Conservation (phyloP, 768 basidiomycete genomes). For the Termitomyces sp. region DNA sequence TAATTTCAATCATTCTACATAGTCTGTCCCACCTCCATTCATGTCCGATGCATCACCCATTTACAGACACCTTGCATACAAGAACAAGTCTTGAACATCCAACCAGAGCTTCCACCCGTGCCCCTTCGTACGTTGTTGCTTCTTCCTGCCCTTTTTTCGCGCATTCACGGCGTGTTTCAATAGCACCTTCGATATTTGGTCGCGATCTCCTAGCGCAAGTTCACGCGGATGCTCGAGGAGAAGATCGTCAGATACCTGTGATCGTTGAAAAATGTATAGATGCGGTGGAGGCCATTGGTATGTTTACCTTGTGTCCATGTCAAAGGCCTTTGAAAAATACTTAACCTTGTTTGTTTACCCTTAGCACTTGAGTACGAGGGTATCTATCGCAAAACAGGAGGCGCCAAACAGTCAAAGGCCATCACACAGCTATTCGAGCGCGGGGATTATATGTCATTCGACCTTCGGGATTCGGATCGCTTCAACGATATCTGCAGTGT, state of each 20-base stretch:
- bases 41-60: slow-evolving; percentile 78
- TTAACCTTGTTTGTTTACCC: background rate
- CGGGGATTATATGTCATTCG: slow-evolving; percentile 86
- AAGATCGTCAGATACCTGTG: slow-evolving; percentile 68
- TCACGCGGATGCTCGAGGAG: slow-evolving; percentile 55
- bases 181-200: slow-evolving; percentile 91
- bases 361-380: slow-evolving; percentile 94
- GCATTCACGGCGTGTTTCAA: slow-evolving; percentile 11
- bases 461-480: slow-evolving; percentile 78
- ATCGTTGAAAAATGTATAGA: slow-evolving; percentile 96
- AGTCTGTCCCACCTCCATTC: slow-evolving; percentile 87
- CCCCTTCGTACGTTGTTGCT: slow-evolving; percentile 34
- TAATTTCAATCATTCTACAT: slow-evolving; percentile 3
- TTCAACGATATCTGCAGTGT: slow-evolving; percentile 98
- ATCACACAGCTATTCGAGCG: slow-evolving; percentile 95
- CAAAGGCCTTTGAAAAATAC: background rate
- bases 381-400: slow-evolving; percentile 97
- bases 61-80: slow-evolving; percentile 66
- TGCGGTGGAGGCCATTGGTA: slow-evolving; percentile 86
- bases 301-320: slow-evolving; percentile 17
- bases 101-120: slow-evolving; percentile 31
- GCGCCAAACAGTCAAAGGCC: slow-evolving; percentile 84
- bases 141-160: slow-evolving; percentile 5
- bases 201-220: slow-evolving; percentile 86
- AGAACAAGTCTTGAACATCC: slow-evolving; percentile 25